These are phyloP conservation scores for Vitis hybrid DNA, from an alignment of 177 flowering plant species.

Conservation along the genomic window DNA sequence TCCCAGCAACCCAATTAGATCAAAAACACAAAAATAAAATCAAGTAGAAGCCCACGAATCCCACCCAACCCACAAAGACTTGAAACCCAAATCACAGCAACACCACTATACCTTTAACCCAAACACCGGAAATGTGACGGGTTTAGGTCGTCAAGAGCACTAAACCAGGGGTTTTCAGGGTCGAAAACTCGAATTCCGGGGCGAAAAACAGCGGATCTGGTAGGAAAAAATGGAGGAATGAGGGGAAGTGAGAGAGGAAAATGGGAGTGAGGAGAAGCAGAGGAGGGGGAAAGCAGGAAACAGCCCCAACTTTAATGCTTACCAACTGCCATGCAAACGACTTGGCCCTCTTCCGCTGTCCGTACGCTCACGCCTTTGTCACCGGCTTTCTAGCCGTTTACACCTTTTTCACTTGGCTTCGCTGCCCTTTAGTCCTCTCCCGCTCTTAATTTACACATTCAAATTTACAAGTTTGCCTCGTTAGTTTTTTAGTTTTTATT, in stretches of 20 bases:
- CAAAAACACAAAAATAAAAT: no score
- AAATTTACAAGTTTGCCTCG: no score
- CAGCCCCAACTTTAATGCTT: constrained; percentile 52
- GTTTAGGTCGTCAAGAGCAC: not conserved
- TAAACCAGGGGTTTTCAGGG: not conserved
- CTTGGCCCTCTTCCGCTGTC: constrained; percentile 26
- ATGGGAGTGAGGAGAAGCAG: not conserved
- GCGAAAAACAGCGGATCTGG: not conserved
- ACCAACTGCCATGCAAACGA: constrained; percentile 74
- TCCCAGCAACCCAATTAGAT: no score
- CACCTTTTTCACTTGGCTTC: no score
- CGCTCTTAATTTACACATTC: no score
- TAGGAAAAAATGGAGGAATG: not conserved
- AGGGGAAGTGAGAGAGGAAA: constrained; percentile 14
- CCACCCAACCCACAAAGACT: no score
- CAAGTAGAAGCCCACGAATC: no score
- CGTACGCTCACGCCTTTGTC: constrained; percentile 42
- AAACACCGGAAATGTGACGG: constrained; percentile 12
- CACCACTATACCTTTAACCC: not conserved
- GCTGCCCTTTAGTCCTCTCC: no score
- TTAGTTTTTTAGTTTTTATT: no score
- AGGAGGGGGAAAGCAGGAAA: constrained; percentile 3
- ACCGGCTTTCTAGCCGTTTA: constrained; percentile 23
- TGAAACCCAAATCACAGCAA: no score
- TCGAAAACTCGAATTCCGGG: no score